Evolutionary conservation across 495 filamentous ascomycete species (phyloP).

Genomic region (Aspergillus coremiiformis): DNA sequence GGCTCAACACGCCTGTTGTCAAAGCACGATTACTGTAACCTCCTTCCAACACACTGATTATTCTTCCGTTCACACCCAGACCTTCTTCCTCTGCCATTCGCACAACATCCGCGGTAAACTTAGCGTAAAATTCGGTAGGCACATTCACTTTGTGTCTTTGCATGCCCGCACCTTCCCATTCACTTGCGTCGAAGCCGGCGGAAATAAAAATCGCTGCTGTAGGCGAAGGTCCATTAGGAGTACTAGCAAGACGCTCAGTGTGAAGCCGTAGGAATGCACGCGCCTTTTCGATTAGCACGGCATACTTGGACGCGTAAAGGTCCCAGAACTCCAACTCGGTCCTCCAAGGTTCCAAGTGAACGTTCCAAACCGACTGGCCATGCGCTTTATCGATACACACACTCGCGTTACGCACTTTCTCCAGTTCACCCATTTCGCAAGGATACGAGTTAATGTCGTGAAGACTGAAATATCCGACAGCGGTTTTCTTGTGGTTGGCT

Average conservation of each 20-base stretch:
- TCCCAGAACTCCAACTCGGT: conserved; percentile 78
- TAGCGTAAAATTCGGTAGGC: conserved; percentile 92
- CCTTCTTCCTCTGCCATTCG: conserved; percentile 73
- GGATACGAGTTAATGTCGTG: conserved; percentile 98
- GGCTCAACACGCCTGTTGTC: conserved; percentile 79
- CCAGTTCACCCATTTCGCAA: conserved; percentile 80
- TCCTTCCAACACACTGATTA: conserved; percentile 90
- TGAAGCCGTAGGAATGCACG: conserved; percentile 64
- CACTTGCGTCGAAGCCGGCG: conserved; percentile 93
- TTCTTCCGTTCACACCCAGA: conserved; percentile 66
- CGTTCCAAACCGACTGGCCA: conserved; percentile 88
- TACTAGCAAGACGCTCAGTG: conserved; percentile 50
- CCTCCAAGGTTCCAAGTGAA: conserved; percentile 87
- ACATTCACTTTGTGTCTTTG: conserved; percentile 92
- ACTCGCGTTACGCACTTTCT: conserved; percentile 86
- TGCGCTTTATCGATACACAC: conserved; percentile 88
- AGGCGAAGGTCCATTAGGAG: conserved; percentile 47
- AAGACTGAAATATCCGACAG: conserved; percentile 89
- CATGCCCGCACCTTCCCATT: conserved; percentile 88
- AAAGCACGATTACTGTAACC: conserved; percentile 91
- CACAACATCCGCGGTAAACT: conserved; percentile 77
- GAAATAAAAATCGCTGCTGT: conserved; percentile 88
- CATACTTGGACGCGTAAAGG: conserved; percentile 72
- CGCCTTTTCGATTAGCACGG: conserved; percentile 67
- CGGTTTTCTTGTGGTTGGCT: conserved; percentile 64